Evolutionary conservation across 495 filamentous ascomycete genomes (phyloP), one percentile per base, ranked within the genome.

Genomic region (Penicillium antarcticum): DNA sequence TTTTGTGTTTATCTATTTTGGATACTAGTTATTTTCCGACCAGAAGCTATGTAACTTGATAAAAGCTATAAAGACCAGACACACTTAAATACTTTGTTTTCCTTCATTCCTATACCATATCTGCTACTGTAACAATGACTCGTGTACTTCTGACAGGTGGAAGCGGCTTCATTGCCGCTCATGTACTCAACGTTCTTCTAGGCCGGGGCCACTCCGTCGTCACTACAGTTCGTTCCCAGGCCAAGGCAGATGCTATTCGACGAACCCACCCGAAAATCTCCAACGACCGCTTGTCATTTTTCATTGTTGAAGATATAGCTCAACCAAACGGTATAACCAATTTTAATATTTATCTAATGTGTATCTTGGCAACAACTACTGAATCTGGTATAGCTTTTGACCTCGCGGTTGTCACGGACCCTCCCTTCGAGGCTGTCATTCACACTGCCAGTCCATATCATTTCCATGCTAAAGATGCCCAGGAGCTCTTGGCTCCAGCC

Each of bases 391-490:
- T 29, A 29, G 49, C 59, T 42, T 91, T 91, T 67, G 84, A 90
- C 59, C 64, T 85, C 48, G 85, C 86, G 3, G 80, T 87, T 45
- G 72, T 78, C 52, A 79, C 71, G 6, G 71, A 80, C 40, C 81
- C 83, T 0, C 83, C 80, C 4, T 79, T 92, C 48, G 87, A 88
- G 51, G 85, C 80, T 40, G 86, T 92, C 16, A 71, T 91, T 42
- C 88, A 92, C 69, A 90, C 86, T 0, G 88, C 88, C 0, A 84
- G 80, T 39, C 87, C 88, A 4, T 89, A 88, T 67, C 83, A 86
- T 62, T 85, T 80, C 66, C 62, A 73, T 34, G 55, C 55, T 19
- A 51, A 60, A 37, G 60, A 66, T 53, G 58, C 52, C 1, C 47
- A 53, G 36, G 62, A 67, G n/a, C 16, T 67, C 6, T 17, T 67